Base-by-base conservation (phyloP, 352 stramenopile genomes). In the Phytophthora fragariae region DNA sequence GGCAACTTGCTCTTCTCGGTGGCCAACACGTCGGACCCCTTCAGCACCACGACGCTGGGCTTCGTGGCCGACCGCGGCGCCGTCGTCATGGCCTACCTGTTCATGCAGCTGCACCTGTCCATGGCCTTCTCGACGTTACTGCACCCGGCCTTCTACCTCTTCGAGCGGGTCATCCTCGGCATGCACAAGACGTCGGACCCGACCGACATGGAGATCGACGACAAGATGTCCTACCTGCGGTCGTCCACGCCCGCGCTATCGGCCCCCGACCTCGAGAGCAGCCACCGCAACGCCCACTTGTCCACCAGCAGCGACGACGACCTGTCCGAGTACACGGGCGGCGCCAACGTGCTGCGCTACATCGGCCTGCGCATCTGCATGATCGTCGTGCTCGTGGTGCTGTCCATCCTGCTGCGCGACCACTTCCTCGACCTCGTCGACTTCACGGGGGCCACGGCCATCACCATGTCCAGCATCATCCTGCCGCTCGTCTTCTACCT, bases 401-500 rank as follows among this genome's bases (percentile, higher is more conserved):
- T 63, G 0, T 83, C 82, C 1, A 81, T 86, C 50, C 55, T 86
- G 29, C 71, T 85, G n/a, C 65, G 71, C n/a, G 65, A 85, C 44
- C 63, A 83, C 33, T 85, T 89, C 58, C 68, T 82, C 46, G 75
- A 85, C 33, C 74, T 89, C 0, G 60, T 79, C 2, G 82, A 89
- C 64, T 87, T 89, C 57, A 82, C 81, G 2, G 82, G 82, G 9
- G 77, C 82, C 3, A 84, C 77, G 7, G 68, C 73, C 65, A 86
- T 82, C 41, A 79, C 77, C 2, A 29, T 81, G 9, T 86, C 63
- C 29, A 86, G 82, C 69, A 79, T 87, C 7, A 75, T 87, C 8
- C 31, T 85, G 17, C 82, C 82, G 17, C 59, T 87, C 2, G 14
- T 77, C 12, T 84, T 87, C 64, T 89, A 89, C 73, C 33, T 87